phyloP scores from a whole-genome alignment of 2,329 filamentous ascomycete genomes.

The Pleurostoma richardsiae region DNA sequence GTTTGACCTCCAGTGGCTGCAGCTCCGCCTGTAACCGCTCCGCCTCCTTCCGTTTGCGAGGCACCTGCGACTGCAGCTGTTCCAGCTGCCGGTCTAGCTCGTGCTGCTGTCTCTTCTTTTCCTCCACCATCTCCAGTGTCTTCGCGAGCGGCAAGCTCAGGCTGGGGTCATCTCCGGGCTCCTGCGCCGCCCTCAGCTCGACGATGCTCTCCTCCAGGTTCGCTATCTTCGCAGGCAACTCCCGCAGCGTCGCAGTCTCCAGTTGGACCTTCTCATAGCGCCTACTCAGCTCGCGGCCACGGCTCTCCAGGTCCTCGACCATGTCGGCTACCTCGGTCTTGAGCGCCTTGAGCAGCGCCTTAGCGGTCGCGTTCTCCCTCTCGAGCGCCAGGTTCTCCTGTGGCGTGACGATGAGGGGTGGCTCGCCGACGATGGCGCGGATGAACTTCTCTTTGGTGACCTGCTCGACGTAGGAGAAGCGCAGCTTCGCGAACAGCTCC shows the following conservation, averaged over 20 bases:
- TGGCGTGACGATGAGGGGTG: conserved; percentile 76
- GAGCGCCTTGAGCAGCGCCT: conserved; percentile 70
- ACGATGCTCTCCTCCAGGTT: conserved; percentile 43
- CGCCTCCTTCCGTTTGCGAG: conserved; percentile 61
- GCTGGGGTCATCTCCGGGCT: conserved; percentile 30
- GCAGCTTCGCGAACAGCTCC: conserved; percentile 91
- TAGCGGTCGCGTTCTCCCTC: conserved; percentile 60
- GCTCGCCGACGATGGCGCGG: conserved; percentile 84
- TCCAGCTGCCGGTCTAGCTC: conserved; percentile 62
- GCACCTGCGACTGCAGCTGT: conserved; percentile 54
- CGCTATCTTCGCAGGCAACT: conserved; percentile 45
- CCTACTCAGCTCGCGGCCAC: conserved; percentile 52
- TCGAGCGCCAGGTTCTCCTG: conserved; percentile 79
- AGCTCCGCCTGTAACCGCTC: conserved; percentile 65
- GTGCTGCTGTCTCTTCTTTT: conserved; percentile 43
- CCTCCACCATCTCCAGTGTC: conserved; percentile 48
- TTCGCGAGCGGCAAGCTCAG: conserved; percentile 53
- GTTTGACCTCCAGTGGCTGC: conserved; percentile 61
- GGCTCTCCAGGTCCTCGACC: conserved; percentile 65
- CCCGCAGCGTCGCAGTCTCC: conserved; percentile 42
- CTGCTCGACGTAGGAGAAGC: conserved; percentile 96
- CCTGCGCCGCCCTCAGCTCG: conserved; percentile 35
- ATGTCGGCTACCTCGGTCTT: conserved; percentile 75
- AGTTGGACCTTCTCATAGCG: conserved; percentile 46
- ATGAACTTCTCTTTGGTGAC: conserved; percentile 98